Evolutionary conservation across 23 red algal genomes (phyloP).

Genomic region (Gracilaria caudata): DNA sequence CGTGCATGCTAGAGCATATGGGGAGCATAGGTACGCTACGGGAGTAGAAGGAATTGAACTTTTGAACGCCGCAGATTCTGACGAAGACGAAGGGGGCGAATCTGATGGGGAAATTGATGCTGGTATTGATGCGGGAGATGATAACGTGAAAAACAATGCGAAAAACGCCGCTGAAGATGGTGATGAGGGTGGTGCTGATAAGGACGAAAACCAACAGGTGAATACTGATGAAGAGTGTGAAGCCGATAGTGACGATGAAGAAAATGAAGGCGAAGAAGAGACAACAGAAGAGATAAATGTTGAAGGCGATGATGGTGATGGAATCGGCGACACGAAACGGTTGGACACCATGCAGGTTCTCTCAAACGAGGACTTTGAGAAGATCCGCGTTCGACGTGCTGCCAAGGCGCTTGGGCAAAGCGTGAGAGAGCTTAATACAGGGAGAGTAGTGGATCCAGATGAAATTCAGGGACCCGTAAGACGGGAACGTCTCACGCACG

Average conservation of each 20-base stretch:
- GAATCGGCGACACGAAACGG: not conserved
- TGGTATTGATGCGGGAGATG: not conserved
- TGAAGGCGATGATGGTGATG: slow-evolving; percentile 10
- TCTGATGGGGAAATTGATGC: not conserved
- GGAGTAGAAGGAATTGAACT: slow-evolving; percentile 76
- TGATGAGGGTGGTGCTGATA: not conserved
- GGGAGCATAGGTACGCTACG: slow-evolving; percentile 31
- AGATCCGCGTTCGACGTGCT: slow-evolving; percentile 48
- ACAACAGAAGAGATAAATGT: not conserved
- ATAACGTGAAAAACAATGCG: not conserved
- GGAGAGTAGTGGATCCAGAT: slow-evolving; percentile 35
- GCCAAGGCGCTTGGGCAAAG: slow-evolving; percentile 33
- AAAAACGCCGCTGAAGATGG: not conserved
- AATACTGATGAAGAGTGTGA: not conserved
- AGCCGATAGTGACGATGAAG: not conserved
- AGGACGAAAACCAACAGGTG: not conserved
- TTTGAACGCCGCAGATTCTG: slow-evolving; percentile 31
- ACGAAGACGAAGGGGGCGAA: slow-evolving; percentile 9
- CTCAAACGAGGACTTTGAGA: slow-evolving; percentile 68
- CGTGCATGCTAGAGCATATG: slow-evolving; percentile 41
- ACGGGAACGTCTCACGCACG: slow-evolving; percentile 51
- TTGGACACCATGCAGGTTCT: slow-evolving; percentile 48
- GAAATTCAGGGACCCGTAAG: slow-evolving; percentile 60
- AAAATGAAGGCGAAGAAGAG: not conserved
- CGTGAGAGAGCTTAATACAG: slow-evolving; percentile 3